Conservation (phyloP, 2,329 filamentous ascomycete genomes). For the Paecilomyces variotii region DNA sequence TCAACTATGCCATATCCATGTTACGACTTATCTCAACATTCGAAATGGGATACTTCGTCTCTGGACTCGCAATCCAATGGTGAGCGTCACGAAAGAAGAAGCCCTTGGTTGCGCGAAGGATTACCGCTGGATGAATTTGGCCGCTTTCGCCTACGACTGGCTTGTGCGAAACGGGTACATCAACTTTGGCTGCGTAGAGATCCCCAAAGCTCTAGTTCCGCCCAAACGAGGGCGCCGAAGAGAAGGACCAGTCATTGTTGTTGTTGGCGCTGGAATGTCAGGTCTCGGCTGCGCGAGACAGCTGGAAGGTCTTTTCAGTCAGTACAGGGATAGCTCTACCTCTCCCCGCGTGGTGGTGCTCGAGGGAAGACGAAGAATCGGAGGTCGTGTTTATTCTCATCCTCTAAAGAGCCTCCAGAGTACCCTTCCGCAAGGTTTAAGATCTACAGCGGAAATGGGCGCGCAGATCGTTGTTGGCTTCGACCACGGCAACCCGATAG, state of each 20-base stretch:
- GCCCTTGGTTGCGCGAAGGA: constrained; percentile 87
- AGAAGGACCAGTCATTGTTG: constrained; percentile 64
- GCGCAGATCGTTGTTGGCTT: constrained; percentile 98
- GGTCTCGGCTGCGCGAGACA: constrained; percentile 89
- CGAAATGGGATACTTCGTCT: constrained; percentile 86
- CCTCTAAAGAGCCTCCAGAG: constrained; percentile 53
- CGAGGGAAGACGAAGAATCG: constrained; percentile 79
- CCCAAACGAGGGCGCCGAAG: constrained; percentile 35
- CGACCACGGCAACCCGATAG: constrained; percentile 87
- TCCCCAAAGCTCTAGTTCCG: constrained; percentile 43
- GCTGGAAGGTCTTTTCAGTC: constrained; percentile 73
- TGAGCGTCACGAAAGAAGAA: constrained; percentile 72
- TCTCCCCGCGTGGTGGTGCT: constrained; percentile 68
- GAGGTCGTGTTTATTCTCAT: constrained; percentile 88
- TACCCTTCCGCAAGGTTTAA: constrained; percentile 46
- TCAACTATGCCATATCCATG: constrained; percentile 78
- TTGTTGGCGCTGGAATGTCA: constrained; percentile 91
- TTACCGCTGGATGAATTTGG: constrained; percentile 78
- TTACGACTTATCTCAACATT: constrained; percentile 93
- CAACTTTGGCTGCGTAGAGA: constrained; percentile 85
- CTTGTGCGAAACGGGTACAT: constrained; percentile 85
- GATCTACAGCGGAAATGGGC: constrained; percentile 86
- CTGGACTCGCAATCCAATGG: constrained; percentile 80
- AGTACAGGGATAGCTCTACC: constrained; percentile 63
- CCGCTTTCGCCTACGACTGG: constrained; percentile 87